Base-by-base conservation (phyloP, 768 basidiomycete species). In the Mrakia hoshinonis region DNA sequence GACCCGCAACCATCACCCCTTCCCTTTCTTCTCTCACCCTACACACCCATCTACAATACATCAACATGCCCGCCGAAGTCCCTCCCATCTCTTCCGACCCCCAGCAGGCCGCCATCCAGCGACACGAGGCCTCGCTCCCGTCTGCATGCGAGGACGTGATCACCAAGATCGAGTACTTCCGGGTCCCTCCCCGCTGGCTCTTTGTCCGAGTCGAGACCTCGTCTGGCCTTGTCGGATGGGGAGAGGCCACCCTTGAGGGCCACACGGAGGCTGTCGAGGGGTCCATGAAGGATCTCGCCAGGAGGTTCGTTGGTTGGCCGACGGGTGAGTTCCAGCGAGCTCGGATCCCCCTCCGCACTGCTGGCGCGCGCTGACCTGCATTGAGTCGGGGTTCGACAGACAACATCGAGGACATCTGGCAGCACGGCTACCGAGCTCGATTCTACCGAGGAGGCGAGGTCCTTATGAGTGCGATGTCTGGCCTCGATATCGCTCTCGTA, bases 261-360 rank as follows among this genome's bases (percentile, higher is more conserved):
- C 88, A 89, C 76, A 87, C 87, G 5, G 87, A 90, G 78, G 87
- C 88, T 18, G 82, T 90, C 29, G 86, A 89, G 77, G 88, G 88
- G 38, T 85, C 87, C 20, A 82, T 85, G 74, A 74, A 78, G 29
- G 87, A 88, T 74, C 82, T 90, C 24, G 78, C 80, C 11, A 81
- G 84, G 70, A 82, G 85, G 29, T 87, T 89, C 76, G 58, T 61
- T 5, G 58, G 64, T 5, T 61, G 58, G 58, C 58, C 58, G 31
- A 76, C 85, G 4, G 85, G 86, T 72, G 31, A 55, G 65, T 48
- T 38, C 46, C 5, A 10, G 15, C 15, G 22, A 26, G 26, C 31
- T 38, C 15, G 36, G n/a, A 22, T 7, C 5, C 38, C 60, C 22
- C 34, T 22, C 38, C 18, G 38, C 4, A 11, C n/a, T 20, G 9